Conservation (phyloP, 768 basidiomycete genomes). For the Leccinum broughii region DNA sequence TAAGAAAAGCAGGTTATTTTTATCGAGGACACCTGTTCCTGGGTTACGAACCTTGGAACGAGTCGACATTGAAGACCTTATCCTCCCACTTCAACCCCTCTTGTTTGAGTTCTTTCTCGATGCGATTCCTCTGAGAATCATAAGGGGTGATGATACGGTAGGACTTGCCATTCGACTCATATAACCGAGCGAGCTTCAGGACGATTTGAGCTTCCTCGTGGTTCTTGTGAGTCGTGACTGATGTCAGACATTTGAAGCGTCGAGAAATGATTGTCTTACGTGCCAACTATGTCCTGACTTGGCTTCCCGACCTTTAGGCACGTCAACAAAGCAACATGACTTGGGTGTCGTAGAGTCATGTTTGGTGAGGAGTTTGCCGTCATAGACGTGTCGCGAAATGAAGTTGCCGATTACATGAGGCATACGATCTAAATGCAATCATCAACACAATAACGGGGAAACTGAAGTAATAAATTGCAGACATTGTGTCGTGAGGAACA, state of each 20-base stretch:
- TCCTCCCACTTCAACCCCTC: slow-evolving; percentile 54
- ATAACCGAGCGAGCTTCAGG: slow-evolving; percentile 51
- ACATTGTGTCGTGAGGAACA: slow-evolving; percentile 77
- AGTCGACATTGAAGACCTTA: slow-evolving; percentile 75
- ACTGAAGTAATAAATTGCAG: slow-evolving; percentile 22
- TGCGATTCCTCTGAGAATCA: slow-evolving; percentile 60
- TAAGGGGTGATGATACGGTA: slow-evolving; percentile 81
- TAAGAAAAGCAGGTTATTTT: slow-evolving; percentile 30
- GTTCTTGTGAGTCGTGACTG: slow-evolving; percentile 47
- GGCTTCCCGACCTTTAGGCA: slow-evolving; percentile 35
- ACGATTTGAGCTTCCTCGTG: slow-evolving; percentile 50
- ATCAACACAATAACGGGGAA: background rate
- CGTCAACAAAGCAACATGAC: slow-evolving; percentile 42
- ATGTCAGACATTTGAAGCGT: background rate
- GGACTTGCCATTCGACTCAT: slow-evolving; percentile 43
- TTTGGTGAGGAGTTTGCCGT: slow-evolving; percentile 52
- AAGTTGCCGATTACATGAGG: slow-evolving; percentile 71
- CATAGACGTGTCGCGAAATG: slow-evolving; percentile 68
- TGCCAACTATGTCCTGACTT: slow-evolving; percentile 36
- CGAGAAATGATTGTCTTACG: slow-evolving; percentile 21
- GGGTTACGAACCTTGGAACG: slow-evolving; percentile 67
- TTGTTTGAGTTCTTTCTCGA: slow-evolving; percentile 56
- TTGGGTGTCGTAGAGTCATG: slow-evolving; percentile 43
- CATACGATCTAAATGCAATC: slow-evolving; percentile 64
- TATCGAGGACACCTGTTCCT: slow-evolving; percentile 3